Base-by-base conservation (phyloP, 805 yeast species). In the Candida endomychidarum region DNA sequence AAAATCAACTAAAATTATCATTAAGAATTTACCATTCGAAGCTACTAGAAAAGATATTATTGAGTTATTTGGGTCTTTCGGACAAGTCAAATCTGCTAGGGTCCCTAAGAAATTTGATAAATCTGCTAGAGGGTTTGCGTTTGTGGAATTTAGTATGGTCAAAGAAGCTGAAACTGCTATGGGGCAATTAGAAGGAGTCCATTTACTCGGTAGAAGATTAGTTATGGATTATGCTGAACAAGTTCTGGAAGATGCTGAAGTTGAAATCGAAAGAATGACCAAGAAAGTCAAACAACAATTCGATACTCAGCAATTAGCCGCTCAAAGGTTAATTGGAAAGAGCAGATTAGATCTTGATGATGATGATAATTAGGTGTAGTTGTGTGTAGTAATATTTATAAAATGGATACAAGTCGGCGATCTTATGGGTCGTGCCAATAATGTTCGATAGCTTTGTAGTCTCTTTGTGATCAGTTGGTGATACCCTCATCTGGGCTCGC, bases 21-120 rank as follows among this genome's bases (percentile, higher is more conserved):
- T 93, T 61, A 93, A 93, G 81, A 93, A 93, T 67, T 77, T 93
- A 63, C 98, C 99, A 44, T 93, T 93, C 63, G 99, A 93, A 67
- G 90, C 97, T 15, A 76, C 93, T 2, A 81, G 96, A 65, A 85
- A 86, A 55, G 98, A 93, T 57, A 80, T 93, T n/a, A 81, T 86
- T 54, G 95, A 89, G 59, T 71, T 93, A 49, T 90, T 93, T 65
- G 89, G 93, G 43, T 83, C 98, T 1, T 93, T 91, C 67, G 99
- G 99, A 43, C 90, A 86, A 64, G 72, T 93, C 56, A 87, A 90
- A 55, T 86, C 97, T 2, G 96, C 90, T 30, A 81, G 99, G 57
- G 91, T 93, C 35, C 99, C 99, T 22, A 85, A 86, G 78, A 93
- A 93, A 61, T 90, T 91, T 69, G 95, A 93, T 73, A 86, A 84